These are phyloP conservation scores for Sphaerosporella brunnea DNA, from an alignment of 495 filamentous ascomycete species.

Conservation along the genomic window DNA sequence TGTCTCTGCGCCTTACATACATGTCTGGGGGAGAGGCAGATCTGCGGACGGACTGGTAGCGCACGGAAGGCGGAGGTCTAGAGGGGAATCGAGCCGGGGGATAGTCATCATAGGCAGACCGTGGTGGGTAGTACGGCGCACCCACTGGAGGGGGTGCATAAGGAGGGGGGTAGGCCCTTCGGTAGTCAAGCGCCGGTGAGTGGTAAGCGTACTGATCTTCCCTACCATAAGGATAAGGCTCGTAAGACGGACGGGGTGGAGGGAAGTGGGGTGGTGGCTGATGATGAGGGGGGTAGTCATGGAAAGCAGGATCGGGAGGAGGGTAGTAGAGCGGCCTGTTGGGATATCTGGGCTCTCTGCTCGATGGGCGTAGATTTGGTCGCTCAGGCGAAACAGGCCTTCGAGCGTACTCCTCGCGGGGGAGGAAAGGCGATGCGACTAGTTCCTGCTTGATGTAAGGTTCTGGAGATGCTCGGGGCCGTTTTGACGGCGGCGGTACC, in stretches of 20 bases:
- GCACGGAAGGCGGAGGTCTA: constrained; percentile 7
- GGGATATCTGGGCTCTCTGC: constrained; percentile 11
- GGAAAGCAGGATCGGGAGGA: constrained; percentile 12
- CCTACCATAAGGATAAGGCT: constrained; percentile 1
- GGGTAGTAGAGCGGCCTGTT: constrained; percentile 11
- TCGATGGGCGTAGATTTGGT: neutral
- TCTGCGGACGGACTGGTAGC: constrained; percentile 16
- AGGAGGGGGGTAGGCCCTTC: constrained; percentile 14
- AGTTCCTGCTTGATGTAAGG: constrained; percentile 23
- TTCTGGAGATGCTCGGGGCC: constrained; percentile 9
- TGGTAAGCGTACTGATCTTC: constrained; percentile 16
- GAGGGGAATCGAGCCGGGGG: constrained; percentile 13
- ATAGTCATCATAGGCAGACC: constrained; percentile 22
- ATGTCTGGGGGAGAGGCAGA: constrained; percentile 15
- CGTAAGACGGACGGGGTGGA: constrained; percentile 6
- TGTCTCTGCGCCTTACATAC: constrained; percentile 12
- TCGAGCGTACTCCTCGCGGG: neutral
- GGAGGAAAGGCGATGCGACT: constrained; percentile 3
- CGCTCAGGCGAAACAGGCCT: neutral
- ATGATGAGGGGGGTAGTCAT: constrained; percentile 1
- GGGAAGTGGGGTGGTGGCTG: constrained; percentile 1
- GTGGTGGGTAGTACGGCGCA: constrained; percentile 12
- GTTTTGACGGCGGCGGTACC: constrained; percentile 7
- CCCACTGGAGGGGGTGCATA: constrained; percentile 15
- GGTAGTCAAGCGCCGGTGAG: constrained; percentile 16